Conservation (phyloP, 2,329 filamentous ascomycete genomes). For the Alternaria novae-zelandiae region DNA sequence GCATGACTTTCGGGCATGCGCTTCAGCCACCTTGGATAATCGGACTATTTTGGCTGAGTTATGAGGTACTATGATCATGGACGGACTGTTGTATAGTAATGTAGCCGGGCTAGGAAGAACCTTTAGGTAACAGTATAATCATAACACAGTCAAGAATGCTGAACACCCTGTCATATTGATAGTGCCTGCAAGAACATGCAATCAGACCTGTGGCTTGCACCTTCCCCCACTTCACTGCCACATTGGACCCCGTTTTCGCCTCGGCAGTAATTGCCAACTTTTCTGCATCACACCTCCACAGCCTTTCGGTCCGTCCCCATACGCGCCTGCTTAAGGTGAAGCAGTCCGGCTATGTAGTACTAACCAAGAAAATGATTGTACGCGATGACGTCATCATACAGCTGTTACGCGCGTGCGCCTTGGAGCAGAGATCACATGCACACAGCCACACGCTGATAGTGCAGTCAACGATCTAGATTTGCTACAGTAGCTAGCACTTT, state of each 20-base stretch:
- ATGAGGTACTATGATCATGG: constrained; percentile 1
- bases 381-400: constrained; percentile 23
- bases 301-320: constrained; percentile 10
- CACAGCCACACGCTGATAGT: background rate
- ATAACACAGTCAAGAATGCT: background rate
- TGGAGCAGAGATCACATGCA: constrained; percentile 12
- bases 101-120: background rate
- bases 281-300: background rate
- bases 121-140: background rate
- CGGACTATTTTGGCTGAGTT: background rate
- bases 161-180: background rate
- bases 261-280: background rate
- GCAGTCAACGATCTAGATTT: background rate
- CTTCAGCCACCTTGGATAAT: background rate
- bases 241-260: background rate
- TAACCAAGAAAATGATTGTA: background rate
- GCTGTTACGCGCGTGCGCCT: constrained; percentile 11
- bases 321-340: constrained; percentile 9
- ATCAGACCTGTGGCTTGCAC: background rate
- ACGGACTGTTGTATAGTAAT: background rate
- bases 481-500: background rate
- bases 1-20: background rate
- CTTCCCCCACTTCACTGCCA: background rate
- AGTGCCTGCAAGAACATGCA: background rate
- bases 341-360: background rate